Evolutionary conservation across 768 basidiomycete species (phyloP).

Genomic region (Termitomyces sp.): DNA sequence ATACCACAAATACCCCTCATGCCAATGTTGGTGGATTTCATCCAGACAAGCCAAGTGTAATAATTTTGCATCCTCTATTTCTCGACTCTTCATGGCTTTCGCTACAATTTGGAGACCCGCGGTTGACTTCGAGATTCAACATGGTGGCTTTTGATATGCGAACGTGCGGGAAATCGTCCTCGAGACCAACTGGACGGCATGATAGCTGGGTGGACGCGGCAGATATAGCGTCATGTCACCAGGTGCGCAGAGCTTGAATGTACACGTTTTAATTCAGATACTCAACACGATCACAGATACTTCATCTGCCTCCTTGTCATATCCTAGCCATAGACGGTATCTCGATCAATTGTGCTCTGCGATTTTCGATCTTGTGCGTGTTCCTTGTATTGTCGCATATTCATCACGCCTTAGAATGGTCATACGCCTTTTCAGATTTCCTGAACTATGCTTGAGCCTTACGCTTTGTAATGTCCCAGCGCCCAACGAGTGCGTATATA

Average conservation of each 20-base stretch:
- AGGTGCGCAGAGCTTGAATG: constrained; percentile 38
- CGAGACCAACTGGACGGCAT: constrained; percentile 52
- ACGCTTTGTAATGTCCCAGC: constrained; percentile 68
- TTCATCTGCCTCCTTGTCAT: constrained; percentile 67
- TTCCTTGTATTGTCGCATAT: background rate
- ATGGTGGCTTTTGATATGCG: constrained; percentile 77
- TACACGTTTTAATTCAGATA: background rate
- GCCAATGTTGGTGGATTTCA: constrained; percentile 68
- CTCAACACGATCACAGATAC: constrained; percentile 35
- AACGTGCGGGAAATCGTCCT: constrained; percentile 55
- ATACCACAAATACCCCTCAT: constrained; percentile 60
- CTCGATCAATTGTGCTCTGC: constrained; percentile 55
- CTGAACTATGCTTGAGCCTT: constrained; percentile 67
- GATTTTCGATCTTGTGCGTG: constrained; percentile 66
- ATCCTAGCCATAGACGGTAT: constrained; percentile 67
- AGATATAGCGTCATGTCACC: constrained; percentile 65
- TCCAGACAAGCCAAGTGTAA: constrained; percentile 61
- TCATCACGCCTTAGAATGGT: background rate
- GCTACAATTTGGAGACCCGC: constrained; percentile 64
- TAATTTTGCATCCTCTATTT: constrained; percentile 66
- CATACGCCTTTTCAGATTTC: constrained; percentile 47
- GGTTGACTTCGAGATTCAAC: constrained; percentile 59
- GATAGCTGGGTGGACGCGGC: constrained; percentile 82
- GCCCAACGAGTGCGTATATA: constrained; percentile 58
- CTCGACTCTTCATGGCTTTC: constrained; percentile 70